These are phyloP conservation scores for Termitomyces sp. DNA, from an alignment of 768 basidiomycete genomes.

Conservation along the genomic window DNA sequence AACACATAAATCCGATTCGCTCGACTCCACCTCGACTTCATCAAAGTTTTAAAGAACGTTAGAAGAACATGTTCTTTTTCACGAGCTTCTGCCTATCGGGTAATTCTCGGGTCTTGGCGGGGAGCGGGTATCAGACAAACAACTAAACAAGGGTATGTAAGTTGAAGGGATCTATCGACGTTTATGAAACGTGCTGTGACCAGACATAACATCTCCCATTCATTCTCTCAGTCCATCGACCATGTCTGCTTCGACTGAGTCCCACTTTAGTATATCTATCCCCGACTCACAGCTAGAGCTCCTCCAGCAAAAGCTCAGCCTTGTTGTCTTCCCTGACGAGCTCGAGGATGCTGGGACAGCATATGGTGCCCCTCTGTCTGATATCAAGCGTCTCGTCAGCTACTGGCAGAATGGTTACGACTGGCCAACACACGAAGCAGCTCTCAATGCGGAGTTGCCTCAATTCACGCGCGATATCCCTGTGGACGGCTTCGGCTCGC, in stretches of 20 bases:
- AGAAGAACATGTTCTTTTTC: too few relatives aligned
- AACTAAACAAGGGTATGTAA: too few relatives aligned
- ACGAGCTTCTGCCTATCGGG: too few relatives aligned
- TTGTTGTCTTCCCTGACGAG: conserved; percentile 55
- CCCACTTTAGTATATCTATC: conserved; percentile 45
- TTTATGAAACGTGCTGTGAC: too few relatives aligned
- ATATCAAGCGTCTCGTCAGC: conserved; percentile 44
- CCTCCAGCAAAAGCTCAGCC: conserved; percentile 44
- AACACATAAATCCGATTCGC: too few relatives aligned
- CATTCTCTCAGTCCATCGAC: background rate
- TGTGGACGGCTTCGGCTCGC: conserved; percentile 40
- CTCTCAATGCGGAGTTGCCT: conserved; percentile 49
- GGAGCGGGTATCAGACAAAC: too few relatives aligned
- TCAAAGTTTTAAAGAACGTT: too few relatives aligned
- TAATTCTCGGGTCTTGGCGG: too few relatives aligned
- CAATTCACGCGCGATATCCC: conserved; percentile 53
- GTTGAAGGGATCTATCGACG: background rate
- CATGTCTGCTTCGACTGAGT: conserved; percentile 3
- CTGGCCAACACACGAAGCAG: conserved; percentile 52
- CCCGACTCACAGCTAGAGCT: conserved; percentile 36
- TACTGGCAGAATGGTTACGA: conserved; percentile 32
- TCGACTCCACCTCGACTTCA: too few relatives aligned
- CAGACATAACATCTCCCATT: too few relatives aligned
- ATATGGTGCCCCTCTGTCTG: conserved; percentile 52
- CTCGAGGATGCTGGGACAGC: conserved; percentile 46